A percentile compares a stretch with the other conserved stretches of the same genome.
Conservation (phyloP, 1,139 yeast species). For the Blastobotrys persicus region DNA sequence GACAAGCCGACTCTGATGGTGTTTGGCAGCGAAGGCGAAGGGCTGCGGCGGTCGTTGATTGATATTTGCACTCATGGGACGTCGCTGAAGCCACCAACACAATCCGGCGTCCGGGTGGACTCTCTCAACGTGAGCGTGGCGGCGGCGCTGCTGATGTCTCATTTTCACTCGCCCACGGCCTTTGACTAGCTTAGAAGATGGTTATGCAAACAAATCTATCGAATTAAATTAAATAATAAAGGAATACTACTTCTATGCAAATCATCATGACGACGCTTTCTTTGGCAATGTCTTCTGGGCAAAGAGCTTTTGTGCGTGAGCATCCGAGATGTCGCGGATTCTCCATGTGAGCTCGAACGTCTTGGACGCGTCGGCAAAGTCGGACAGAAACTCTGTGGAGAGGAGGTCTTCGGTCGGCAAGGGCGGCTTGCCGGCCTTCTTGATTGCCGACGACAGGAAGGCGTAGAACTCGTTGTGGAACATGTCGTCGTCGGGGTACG, state of each 20-base stretch:
- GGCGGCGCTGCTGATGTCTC: slow-evolving; percentile 45
- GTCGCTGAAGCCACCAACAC: slow-evolving; percentile 39
- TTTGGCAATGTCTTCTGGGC: background rate
- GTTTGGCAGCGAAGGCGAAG: slow-evolving; percentile 82
- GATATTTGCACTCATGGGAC: slow-evolving; percentile 65
- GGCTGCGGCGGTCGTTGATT: slow-evolving; percentile 66
- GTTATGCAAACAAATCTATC: background rate
- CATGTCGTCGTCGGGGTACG: slow-evolving; percentile 21
- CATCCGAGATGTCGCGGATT: slow-evolving; percentile 20
- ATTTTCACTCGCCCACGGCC: background rate
- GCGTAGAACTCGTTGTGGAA: slow-evolving; percentile 20
- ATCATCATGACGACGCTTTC: background rate
- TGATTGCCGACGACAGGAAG: slow-evolving; percentile 18
- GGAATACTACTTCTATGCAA: background rate
- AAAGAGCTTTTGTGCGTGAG: slow-evolving; percentile 2
- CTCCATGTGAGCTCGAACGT: slow-evolving; percentile 22
- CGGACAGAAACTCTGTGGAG: slow-evolving; percentile 14
- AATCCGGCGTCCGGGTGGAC: slow-evolving; percentile 53
- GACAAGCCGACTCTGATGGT: slow-evolving; percentile 65
- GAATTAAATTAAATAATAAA: background rate
- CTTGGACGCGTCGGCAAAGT: slow-evolving; percentile 22
- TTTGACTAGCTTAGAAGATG: background rate
- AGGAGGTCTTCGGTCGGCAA: slow-evolving; percentile 3
- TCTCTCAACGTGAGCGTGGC: slow-evolving; percentile 91
- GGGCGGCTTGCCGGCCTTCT: slow-evolving; percentile 15